Base-by-base conservation (phyloP, 805 yeast genomes). In the Suhomyces canberraensis region DNA sequence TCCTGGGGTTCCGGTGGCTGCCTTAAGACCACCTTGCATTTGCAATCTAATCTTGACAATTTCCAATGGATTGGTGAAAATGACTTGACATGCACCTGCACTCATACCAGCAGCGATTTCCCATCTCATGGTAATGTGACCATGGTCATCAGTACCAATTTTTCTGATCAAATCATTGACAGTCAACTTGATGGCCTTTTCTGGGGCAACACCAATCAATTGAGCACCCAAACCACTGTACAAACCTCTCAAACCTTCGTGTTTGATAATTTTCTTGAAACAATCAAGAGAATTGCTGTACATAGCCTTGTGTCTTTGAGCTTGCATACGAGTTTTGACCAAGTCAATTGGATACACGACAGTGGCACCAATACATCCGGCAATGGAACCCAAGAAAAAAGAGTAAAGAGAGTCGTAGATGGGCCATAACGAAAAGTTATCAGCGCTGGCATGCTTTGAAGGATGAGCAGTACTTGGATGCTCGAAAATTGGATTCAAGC, bases 301-400 rank as follows among this genome's bases (percentile, higher is more conserved):
- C 32, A 79, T 66, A 1, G 81, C 65, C 33, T 76, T 71, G 42
- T 79, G 78, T 47, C 88, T 78, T 67, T 91, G 98, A 43, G 95
- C 95, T 66, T 91, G 98, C 95, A 91, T 88, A 61, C 98, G 79
- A 4, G 98, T 91, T 66, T 91, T 91, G 46, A 91, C 89, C 58
- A 93, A 71, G 64, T 91, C 98, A 48, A 93, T 93, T 21, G 98
- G 98, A 60, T 91, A 91, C 29, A 91, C 98, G 11, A 84, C 86
- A 4, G 96, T 87, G n/a, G 98, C 97, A 44, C 98, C 98, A 61
- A 91, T 80, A 50, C 96, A 93, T 41, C 98, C 98, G 21, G 98
- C 98, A 34, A 90, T 74, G 3, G 97, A 88, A 13, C 98, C 98
- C 41, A 91, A 69, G 20, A 84, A 66, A 61, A 91, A 91, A 41